Base-by-base conservation (phyloP, 805 yeast species). In the Metschnikowia arizonensis region DNA sequence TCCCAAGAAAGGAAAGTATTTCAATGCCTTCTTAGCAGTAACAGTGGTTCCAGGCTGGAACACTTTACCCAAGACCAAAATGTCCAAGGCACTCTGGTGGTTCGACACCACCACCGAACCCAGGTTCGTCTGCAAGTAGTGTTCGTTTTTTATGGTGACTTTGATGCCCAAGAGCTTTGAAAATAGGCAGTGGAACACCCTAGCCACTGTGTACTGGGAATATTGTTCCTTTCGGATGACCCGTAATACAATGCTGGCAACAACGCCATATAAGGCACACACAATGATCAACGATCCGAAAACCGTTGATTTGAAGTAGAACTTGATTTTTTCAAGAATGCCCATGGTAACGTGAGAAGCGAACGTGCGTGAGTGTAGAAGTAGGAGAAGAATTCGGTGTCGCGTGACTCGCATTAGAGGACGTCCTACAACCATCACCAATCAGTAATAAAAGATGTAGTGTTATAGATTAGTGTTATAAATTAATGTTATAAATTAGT, bases 41-140 rank as follows among this genome's bases (percentile, higher is more conserved):
- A 93, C 96, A 6, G 90, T 82, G 70, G 90, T 88, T 41, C 87
- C 88, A 40, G 81, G 80, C 42, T 96, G 96, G 73, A 93, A 93
- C 33, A 88, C 65, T 53, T 78, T 79, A 23, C 96, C 98, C 52
- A 93, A 72, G 48, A 90, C 66, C 41, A 85, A 73, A 47, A 93
- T 80, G 62, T 93, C 99, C 52, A 93, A 66, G 26, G 88, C 88
- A 26, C 93, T 80, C 70, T 91, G 99, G 70, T 91, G 99, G 68
- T 91, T 91, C 9, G 93, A 81, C 4, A 91, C 72, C 42, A 86
- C 74, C 47, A 91, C 78, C 3, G 89, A 95, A 3, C 98, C 98
- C 14, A 10, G 19, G 33, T 76, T 58, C 6, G 72, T 62, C 8
- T 42, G 38, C 4, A 72, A 65, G 12, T 49, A 50, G 10, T 53